Evolutionary conservation across 805 yeast species (phyloP).

Genomic region (Wickerhamomyces chambardii): DNA sequence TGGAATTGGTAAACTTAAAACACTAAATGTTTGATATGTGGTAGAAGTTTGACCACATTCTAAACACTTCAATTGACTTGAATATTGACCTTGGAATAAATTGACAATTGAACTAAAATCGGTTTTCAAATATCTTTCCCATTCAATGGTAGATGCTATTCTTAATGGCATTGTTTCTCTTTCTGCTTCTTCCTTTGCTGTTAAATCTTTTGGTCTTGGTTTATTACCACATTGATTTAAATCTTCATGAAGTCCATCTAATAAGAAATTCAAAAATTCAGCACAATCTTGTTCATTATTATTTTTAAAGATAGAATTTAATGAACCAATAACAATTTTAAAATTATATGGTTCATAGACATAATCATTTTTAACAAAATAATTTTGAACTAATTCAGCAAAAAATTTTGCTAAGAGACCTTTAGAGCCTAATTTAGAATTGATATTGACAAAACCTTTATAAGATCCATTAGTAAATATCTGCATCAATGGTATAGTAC

Average conservation of each 20-base stretch:
- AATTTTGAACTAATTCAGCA: conserved; percentile 45
- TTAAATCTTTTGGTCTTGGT: conserved; percentile 46
- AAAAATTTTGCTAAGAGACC: conserved; percentile 71
- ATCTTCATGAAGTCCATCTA: conserved; percentile 80
- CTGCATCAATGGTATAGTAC: conserved; percentile 55
- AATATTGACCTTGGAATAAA: conserved; percentile 81
- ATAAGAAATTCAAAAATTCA: conserved; percentile 66
- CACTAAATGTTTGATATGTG: conserved; percentile 76
- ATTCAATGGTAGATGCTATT: conserved; percentile 79
- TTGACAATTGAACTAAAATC: conserved; percentile 78
- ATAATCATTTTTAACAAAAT: conserved; percentile 36
- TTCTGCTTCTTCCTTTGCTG: conserved; percentile 60
- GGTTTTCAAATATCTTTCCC: conserved; percentile 79
- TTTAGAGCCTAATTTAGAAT: conserved; percentile 69
- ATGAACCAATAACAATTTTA: conserved; percentile 57
- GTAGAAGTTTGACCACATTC: conserved; percentile 73
- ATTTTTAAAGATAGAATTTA: conserved; percentile 57
- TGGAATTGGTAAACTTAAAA: conserved; percentile 75
- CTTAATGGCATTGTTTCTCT: conserved; percentile 71
- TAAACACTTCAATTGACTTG: conserved; percentile 68
- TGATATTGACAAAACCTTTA: conserved; percentile 58
- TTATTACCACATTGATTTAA: conserved; percentile 57
- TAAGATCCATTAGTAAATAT: conserved; percentile 57
- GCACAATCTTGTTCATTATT: conserved; percentile 80
- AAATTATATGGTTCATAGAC: conserved; percentile 54